phyloP scores from a whole-genome alignment of 805 yeast species.

The Teunomyces aglyptinius region DNA sequence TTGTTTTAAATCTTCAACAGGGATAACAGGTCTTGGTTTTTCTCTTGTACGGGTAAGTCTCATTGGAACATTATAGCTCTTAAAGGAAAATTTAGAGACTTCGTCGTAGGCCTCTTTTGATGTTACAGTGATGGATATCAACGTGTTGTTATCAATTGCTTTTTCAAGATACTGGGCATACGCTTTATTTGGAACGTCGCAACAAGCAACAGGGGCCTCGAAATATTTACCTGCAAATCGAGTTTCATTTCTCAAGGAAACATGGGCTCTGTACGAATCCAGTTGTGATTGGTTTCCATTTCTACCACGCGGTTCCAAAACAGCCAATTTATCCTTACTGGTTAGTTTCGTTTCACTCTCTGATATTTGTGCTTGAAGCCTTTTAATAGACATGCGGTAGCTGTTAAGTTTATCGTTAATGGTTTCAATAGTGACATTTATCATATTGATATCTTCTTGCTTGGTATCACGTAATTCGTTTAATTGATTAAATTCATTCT shows the following conservation, averaged over 20 bases:
- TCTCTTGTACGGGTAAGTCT: constrained; percentile 40
- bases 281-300: constrained; percentile 33
- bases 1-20: constrained; percentile 32
- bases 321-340: constrained; percentile 51
- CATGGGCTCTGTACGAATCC: constrained; percentile 40
- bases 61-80: constrained; percentile 49
- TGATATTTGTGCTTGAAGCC: constrained; percentile 1
- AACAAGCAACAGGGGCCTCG: constrained; percentile 74
- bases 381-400: constrained; percentile 3
- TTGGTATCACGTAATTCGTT: constrained; percentile 22
- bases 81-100: constrained; percentile 39
- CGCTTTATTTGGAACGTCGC: constrained; percentile 49
- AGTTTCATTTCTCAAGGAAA: constrained; percentile 38
- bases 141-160: constrained; percentile 51
- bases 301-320: constrained; percentile 36
- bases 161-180: constrained; percentile 59
- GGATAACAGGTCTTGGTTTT: constrained; percentile 19
- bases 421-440: constrained; percentile 8
- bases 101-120: constrained; percentile 48
- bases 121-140: constrained; percentile 63
- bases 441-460: constrained; percentile 13
- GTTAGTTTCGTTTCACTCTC: constrained; percentile 21
- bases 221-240: constrained; percentile 45
- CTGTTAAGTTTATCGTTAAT: constrained; percentile 10
- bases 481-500: constrained; percentile 18